These are phyloP conservation scores for Antarctomyces pellizariae DNA, from an alignment of 495 filamentous ascomycete species.

Conservation along the genomic window DNA sequence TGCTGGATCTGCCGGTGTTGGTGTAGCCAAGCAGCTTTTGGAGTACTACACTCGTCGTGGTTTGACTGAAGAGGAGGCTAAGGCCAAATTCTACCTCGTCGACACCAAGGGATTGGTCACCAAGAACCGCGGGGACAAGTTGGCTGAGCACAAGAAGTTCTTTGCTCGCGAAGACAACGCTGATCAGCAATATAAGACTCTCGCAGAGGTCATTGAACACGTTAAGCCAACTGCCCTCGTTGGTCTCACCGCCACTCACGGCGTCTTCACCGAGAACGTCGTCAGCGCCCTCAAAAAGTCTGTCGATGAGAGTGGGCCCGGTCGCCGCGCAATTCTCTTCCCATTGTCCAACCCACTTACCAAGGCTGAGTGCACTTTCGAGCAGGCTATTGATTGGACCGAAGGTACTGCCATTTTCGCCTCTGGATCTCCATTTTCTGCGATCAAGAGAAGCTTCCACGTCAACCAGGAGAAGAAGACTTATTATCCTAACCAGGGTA, in stretches of 20 bases:
- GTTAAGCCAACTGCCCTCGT: conserved; percentile 88
- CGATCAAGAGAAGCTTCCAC: conserved; percentile 38
- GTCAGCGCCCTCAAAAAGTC: conserved; percentile 53
- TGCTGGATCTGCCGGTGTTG: conserved; percentile 83
- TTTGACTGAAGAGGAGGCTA: conserved; percentile 75
- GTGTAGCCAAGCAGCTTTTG: conserved; percentile 90
- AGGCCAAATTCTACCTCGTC: conserved; percentile 86
- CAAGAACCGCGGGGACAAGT: conserved; percentile 73
- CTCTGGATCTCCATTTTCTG: conserved; percentile 78
- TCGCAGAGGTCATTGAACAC: conserved; percentile 79
- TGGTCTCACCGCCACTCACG: conserved; percentile 82
- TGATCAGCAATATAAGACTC: conserved; percentile 72
- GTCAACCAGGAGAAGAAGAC: conserved; percentile 39
- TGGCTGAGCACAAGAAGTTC: conserved; percentile 95
- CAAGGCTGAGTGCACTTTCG: conserved; percentile 94
- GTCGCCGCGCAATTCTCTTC: conserved; percentile 71
- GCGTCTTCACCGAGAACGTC: conserved; percentile 77
- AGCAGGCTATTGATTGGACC: conserved; percentile 71
- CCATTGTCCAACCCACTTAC: conserved; percentile 82
- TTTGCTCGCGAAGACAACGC: conserved; percentile 83
- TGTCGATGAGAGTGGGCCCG: conserved; percentile 42
- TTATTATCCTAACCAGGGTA: conserved; percentile 76
- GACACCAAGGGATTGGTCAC: conserved; percentile 94
- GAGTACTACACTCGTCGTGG: conserved; percentile 88
- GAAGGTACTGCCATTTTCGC: conserved; percentile 82